phyloP scores from a whole-genome alignment of 257 asterid species.

The Jasminum sambac region DNA sequence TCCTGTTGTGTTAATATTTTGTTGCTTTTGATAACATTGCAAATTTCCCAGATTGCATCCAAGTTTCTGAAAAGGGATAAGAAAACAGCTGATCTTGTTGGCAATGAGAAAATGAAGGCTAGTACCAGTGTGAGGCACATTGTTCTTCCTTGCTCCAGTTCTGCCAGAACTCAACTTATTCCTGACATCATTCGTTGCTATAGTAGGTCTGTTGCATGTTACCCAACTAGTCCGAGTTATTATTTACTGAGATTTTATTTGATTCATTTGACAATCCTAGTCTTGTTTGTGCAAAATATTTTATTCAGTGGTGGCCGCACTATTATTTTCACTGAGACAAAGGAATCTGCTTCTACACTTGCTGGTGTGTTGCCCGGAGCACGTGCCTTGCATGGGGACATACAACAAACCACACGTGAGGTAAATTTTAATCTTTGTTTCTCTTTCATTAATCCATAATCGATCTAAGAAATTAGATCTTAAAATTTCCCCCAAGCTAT shows the following conservation, averaged over 20 bases:
- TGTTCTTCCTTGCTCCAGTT: conserved; percentile 83
- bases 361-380: conserved; percentile 94
- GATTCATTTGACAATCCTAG: neutral
- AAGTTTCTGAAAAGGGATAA: conserved; percentile 79
- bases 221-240: neutral
- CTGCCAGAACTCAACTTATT: conserved; percentile 86
- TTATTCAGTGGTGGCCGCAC: conserved; percentile 86
- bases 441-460: neutral
- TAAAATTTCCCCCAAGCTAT: neutral
- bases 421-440: conserved; percentile 30
- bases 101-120: conserved; percentile 97
- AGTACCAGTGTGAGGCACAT: conserved; percentile 84
- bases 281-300: conserved; percentile 6
- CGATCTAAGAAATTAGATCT: neutral
- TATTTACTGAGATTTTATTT: neutral
- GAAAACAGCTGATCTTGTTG: conserved; percentile 88
- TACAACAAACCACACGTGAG: conserved; percentile 96
- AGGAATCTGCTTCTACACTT: conserved; percentile 84
- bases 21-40: neutral
- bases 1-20: too few species aligned
- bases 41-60: conserved; percentile 53
- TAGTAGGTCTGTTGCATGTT: conserved; percentile 65
- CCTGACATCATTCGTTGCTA: conserved; percentile 95
- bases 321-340: conserved; percentile 89
- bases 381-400: conserved; percentile 97